phyloP scores from a whole-genome alignment of 768 basidiomycete species.

The Galerina sulciceps region DNA sequence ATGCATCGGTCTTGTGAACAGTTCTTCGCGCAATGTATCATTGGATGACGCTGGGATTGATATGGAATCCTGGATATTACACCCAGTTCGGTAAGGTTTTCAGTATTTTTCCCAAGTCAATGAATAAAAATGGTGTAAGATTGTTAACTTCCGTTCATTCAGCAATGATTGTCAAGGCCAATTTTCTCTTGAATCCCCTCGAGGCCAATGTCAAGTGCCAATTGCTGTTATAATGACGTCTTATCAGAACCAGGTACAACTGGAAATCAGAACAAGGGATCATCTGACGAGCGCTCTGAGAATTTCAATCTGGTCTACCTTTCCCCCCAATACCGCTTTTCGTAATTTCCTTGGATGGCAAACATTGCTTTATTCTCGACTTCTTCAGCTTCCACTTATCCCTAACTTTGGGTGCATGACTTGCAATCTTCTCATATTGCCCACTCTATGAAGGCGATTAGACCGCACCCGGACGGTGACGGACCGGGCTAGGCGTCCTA shows the following conservation, averaged over 20 bases:
- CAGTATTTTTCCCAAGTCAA: background rate
- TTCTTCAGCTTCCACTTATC: conserved; percentile 2
- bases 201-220: background rate
- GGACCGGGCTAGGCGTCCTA: too few relatives aligned
- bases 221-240: too few relatives aligned
- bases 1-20: background rate
- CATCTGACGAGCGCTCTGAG: background rate
- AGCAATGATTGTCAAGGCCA: background rate
- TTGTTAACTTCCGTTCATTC: conserved; percentile 3
- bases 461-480: background rate
- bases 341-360: background rate
- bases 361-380: background rate
- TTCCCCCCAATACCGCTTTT: background rate
- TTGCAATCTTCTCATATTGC: background rate
- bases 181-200: background rate
- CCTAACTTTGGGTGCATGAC: background rate
- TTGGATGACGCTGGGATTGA: conserved; percentile 1
- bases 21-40: background rate
- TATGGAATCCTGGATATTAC: background rate
- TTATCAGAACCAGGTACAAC: background rate
- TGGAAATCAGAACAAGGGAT: background rate
- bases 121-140: background rate
- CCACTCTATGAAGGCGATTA: too few relatives aligned
- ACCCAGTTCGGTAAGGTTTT: background rate
- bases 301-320: too few relatives aligned